phyloP scores from a whole-genome alignment of 805 yeast species.

The Priceomyces fermenticarens region DNA sequence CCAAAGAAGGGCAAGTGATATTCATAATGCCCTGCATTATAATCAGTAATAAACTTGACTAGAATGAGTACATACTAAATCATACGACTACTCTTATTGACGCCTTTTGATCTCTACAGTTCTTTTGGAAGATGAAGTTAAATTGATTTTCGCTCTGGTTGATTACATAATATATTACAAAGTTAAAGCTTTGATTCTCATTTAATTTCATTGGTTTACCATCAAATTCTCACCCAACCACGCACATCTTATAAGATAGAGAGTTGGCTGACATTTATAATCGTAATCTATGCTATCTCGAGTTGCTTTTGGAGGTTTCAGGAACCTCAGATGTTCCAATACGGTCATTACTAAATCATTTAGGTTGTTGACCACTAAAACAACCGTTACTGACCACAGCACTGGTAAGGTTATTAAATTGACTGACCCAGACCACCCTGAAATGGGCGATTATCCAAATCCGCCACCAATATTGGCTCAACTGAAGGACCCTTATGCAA shows the following conservation, averaged over 20 bases:
- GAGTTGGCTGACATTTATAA: too few species aligned
- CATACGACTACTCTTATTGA: too few species aligned
- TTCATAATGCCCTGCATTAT: too few species aligned
- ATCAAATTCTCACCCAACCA: background rate
- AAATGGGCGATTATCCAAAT: constrained; percentile 59
- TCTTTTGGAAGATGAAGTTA: too few species aligned
- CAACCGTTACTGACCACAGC: constrained; percentile 37
- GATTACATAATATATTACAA: constrained; percentile 2
- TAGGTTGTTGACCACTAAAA: constrained; percentile 30
- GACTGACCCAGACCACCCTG: constrained; percentile 41
- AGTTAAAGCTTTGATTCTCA: constrained; percentile 13
- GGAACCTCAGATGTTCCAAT: constrained; percentile 3
- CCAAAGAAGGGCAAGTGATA: too few species aligned
- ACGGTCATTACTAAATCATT: constrained; percentile 8
- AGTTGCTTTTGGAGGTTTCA: constrained; percentile 18
- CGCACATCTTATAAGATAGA: too few species aligned
- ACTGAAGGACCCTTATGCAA: constrained; percentile 64
- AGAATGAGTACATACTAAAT: too few species aligned
- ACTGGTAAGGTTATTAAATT: constrained; percentile 38
- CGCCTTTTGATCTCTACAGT: too few species aligned
- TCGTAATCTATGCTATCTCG: constrained; percentile 24
- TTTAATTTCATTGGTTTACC: constrained; percentile 15
- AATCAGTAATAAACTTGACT: too few species aligned
- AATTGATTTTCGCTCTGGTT: too few species aligned
- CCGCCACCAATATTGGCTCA: constrained; percentile 60